Base-by-base conservation (phyloP, 2,329 filamentous ascomycete species). In the Venturia effusa region DNA sequence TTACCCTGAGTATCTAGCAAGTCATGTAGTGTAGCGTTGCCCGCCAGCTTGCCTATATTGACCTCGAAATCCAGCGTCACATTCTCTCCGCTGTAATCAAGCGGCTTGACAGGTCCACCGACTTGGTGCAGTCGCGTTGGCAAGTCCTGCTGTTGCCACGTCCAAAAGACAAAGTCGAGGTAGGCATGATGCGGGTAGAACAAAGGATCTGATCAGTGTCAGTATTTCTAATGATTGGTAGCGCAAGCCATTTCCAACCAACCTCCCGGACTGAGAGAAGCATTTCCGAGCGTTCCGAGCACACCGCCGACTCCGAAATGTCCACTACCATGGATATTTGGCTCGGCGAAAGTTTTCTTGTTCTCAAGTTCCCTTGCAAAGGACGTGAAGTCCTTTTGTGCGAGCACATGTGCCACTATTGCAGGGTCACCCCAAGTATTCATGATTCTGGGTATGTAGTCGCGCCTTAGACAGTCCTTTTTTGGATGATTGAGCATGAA, bases 281-380 rank as follows among this genome's bases (percentile, higher is more conserved):
- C 69, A 67, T 74, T 70, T 7, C 72, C 73, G 41, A 72, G 68
- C 48, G 67, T 68, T 1, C 73, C 72, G 17, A 73, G 59, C 4
- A 69, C 71, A 13, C 73, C 74, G 5, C 73, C 73, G 34, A 74
- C 70, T n/a, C 72, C 73, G 64, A 74, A 75, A 62, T 76, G 74
- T 0, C 72, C 74, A 57, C 68, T 70, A 0, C 70, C 71, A 51
- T 76, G 74, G 34, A 76, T 69, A 61, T 73, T 74, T 13, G 68
- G 70, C 30, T 67, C 61, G 4, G 64, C 66, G 60, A 74, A 71
- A 48, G 64, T 70, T 10, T 68, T 68, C 11, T 67, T 64, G 11
- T 68, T 69, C 66, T 74, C 71, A 39, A 73, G 62, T 0, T 67
- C 67, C 17, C 67, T 66, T 15, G 70, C 71, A 43, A 74, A 73